Percentiles rank a stretch among this genome's conserved stretches.
These are phyloP conservation scores for Xylariaceae sp. DNA, from an alignment of 2,329 filamentous ascomycete species.

Conservation along the genomic window DNA sequence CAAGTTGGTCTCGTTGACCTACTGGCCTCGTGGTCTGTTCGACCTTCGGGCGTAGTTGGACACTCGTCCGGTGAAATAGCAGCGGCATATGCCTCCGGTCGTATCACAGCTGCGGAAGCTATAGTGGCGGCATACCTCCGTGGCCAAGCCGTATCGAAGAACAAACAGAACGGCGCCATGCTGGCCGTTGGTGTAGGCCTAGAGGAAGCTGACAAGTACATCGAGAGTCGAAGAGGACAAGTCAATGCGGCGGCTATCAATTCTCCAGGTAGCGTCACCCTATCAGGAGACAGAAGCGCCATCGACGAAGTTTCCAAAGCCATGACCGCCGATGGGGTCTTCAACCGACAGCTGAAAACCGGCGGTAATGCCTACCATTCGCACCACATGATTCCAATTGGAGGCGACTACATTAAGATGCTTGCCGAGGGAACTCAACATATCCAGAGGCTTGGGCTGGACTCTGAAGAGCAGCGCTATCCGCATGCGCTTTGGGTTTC, in stretches of 20 bases:
- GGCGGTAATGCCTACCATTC: slow-evolving; percentile 30
- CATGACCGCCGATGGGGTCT: slow-evolving; percentile 16
- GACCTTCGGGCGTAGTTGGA: slow-evolving; percentile 36
- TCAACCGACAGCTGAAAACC: slow-evolving; percentile 23
- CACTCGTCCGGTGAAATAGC: slow-evolving; percentile 34
- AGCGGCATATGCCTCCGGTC: slow-evolving; percentile 29
- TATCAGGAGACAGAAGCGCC: slow-evolving; percentile 26
- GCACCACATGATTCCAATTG: slow-evolving; percentile 23
- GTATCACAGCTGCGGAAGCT: slow-evolving; percentile 14
- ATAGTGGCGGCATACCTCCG: slow-evolving; percentile 21
- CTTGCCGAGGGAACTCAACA: not conserved
- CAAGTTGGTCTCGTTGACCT: slow-evolving; percentile 36
- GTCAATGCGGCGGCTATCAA: slow-evolving; percentile 22
- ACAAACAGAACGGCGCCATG: slow-evolving; percentile 11
- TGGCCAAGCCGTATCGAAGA: slow-evolving; percentile 6
- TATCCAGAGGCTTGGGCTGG: not conserved
- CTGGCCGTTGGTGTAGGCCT: slow-evolving; percentile 15
- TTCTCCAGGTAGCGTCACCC: slow-evolving; percentile 27
- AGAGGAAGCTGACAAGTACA: not conserved
- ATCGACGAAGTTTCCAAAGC: slow-evolving; percentile 10
- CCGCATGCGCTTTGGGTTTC: slow-evolving; percentile 4
- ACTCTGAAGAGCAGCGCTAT: not conserved
- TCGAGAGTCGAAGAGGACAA: not conserved
- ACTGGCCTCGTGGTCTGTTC: slow-evolving; percentile 30
- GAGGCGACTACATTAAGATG: not conserved